Conservation (phyloP, 106 monocot species). For the Posidonia australis region DNA sequence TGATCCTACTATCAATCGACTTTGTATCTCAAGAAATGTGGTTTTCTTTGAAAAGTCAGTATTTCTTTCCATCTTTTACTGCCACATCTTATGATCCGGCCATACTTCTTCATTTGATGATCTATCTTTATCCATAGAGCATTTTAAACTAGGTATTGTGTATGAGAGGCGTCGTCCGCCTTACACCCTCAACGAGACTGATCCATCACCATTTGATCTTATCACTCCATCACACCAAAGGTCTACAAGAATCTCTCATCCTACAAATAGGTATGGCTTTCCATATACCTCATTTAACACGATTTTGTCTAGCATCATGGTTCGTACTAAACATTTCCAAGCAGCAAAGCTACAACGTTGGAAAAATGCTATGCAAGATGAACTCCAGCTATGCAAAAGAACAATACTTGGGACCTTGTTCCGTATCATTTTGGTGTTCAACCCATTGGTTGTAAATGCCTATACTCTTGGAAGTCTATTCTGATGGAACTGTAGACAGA, state of each 20-base stretch:
- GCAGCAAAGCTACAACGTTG: background rate
- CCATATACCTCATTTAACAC: background rate
- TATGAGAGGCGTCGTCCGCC: background rate
- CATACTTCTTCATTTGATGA: background rate
- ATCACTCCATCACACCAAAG: background rate
- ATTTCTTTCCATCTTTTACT: constrained; percentile 9
- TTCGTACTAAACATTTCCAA: background rate
- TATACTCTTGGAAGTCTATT: background rate
- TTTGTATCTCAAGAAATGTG: constrained; percentile 11
- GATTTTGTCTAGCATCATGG: background rate
- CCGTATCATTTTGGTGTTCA: background rate
- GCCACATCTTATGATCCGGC: background rate
- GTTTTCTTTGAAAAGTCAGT: constrained; percentile 6
- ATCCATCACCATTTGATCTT: background rate
- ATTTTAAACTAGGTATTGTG: background rate
- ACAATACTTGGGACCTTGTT: background rate
- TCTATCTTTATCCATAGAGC: background rate
- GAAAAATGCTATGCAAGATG: background rate
- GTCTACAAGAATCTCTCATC: too few relatives aligned
- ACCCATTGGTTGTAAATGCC: background rate
- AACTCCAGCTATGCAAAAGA: background rate
- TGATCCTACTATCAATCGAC: background rate
- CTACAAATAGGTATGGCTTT: too few relatives aligned
- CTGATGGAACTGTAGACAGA: background rate
- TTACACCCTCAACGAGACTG: too few relatives aligned